Evolutionary conservation across 2,329 filamentous ascomycete genomes (phyloP).

Genomic region (Trichothecium sympodiale): DNA sequence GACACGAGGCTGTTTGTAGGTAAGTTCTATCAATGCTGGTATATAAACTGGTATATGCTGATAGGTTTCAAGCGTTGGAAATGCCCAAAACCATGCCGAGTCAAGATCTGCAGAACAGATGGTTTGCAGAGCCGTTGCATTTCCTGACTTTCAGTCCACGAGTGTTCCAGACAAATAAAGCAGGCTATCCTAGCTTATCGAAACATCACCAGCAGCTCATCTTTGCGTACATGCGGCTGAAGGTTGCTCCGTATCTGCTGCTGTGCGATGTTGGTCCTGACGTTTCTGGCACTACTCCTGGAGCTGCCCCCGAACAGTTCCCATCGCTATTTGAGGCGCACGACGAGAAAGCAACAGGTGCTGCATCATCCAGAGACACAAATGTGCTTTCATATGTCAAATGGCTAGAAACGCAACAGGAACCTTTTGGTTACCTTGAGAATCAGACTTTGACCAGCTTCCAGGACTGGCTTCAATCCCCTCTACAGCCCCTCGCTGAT

Average conservation of each 20-base stretch:
- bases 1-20: conserved; percentile 70
- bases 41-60: neutral
- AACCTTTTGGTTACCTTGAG: conserved; percentile 42
- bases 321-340: conserved; percentile 63
- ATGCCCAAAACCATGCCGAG: conserved; percentile 49
- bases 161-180: conserved; percentile 49
- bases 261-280: conserved; percentile 50
- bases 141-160: conserved; percentile 43
- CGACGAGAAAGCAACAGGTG: conserved; percentile 8
- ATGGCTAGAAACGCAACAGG: conserved; percentile 75
- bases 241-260: conserved; percentile 50
- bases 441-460: conserved; percentile 41
- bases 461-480: conserved; percentile 94
- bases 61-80: conserved; percentile 34
- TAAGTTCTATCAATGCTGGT: conserved; percentile 36
- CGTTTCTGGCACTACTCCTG: conserved; percentile 17
- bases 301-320: conserved; percentile 37
- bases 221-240: conserved; percentile 52
- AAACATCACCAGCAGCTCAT: conserved; percentile 51
- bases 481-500: conserved; percentile 86
- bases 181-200: conserved; percentile 50
- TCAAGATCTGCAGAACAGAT: conserved; percentile 50
- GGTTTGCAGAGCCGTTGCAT: conserved; percentile 59
- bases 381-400: conserved; percentile 63
- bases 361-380: neutral